Conservation (phyloP, 2,329 filamentous ascomycete genomes). For the Conoideocrella luteorostrata region DNA sequence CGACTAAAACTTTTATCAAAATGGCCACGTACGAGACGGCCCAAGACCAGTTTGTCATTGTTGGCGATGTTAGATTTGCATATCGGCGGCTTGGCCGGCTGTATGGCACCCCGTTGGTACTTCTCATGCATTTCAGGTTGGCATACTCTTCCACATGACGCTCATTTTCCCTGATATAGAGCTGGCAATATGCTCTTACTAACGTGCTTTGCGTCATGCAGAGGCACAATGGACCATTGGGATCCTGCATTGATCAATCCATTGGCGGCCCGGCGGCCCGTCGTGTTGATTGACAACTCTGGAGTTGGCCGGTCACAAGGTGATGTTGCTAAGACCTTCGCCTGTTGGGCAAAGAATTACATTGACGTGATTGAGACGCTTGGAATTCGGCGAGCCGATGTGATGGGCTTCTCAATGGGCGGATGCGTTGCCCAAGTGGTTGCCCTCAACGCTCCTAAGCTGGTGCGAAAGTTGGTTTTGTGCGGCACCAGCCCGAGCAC, state of each 20-base stretch:
- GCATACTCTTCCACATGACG: neutral
- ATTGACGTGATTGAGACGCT: constrained; percentile 29
- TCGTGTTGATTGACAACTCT: constrained; percentile 41
- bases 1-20: neutral
- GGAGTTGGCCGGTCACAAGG: constrained; percentile 41
- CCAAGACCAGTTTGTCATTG: constrained; percentile 21
- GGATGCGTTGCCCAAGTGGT: constrained; percentile 39
- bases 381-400: constrained; percentile 33
- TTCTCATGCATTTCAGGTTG: constrained; percentile 27
- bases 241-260: constrained; percentile 39
- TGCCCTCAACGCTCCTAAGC: constrained; percentile 29
- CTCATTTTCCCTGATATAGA: too few relatives aligned
- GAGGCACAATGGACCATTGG: constrained; percentile 33
- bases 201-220: too few relatives aligned
- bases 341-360: constrained; percentile 26
- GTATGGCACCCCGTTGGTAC: constrained; percentile 24
- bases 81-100: constrained; percentile 23
- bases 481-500: constrained; percentile 37
- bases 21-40: constrained; percentile 26
- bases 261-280: constrained; percentile 32
- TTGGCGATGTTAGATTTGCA: constrained; percentile 24
- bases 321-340: constrained; percentile 27
- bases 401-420: constrained; percentile 46
- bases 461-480: constrained; percentile 35
- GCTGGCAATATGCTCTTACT: too few relatives aligned